Percentiles rank a stretch among this genome's conserved stretches.
Evolutionary conservation across 345 rosid genomes (phyloP).

Genomic region (Moricandia moricandioides): DNA sequence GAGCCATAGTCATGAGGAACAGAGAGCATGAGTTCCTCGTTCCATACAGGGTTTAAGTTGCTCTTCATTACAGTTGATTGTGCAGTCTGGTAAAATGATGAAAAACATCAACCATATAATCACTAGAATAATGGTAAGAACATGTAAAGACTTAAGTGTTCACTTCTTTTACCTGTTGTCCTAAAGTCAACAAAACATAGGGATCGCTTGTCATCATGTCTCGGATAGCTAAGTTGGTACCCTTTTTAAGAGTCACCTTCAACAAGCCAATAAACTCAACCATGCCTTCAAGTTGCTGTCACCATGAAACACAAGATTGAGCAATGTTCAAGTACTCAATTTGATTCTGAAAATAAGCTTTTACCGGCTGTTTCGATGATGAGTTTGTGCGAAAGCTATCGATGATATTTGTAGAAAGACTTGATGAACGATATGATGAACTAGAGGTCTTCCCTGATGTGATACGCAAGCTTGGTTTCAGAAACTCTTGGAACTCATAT

Average conservation of each 20-base stretch:
- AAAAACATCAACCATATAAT: neutral
- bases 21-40: slow-evolving; percentile 76
- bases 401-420: slow-evolving; percentile 56
- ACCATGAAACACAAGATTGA: neutral
- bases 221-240: slow-evolving; percentile 77
- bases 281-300: slow-evolving; percentile 67
- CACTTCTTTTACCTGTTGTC: slow-evolving; percentile 62
- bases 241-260: slow-evolving; percentile 71
- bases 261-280: slow-evolving; percentile 83
- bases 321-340: slow-evolving; percentile 25
- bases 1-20: slow-evolving; percentile 64
- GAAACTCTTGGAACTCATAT: slow-evolving; percentile 91
- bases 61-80: slow-evolving; percentile 54
- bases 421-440: slow-evolving; percentile 46
- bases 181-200: slow-evolving; percentile 77
- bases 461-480: slow-evolving; percentile 89
- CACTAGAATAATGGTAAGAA: neutral
- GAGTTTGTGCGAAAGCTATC: slow-evolving; percentile 66
- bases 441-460: slow-evolving; percentile 43
- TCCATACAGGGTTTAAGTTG: slow-evolving; percentile 82
- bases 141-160: neutral
- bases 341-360: neutral
- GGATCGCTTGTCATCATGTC: slow-evolving; percentile 99
- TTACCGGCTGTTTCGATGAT: slow-evolving; percentile 49
- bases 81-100: slow-evolving; percentile 46